Evolutionary conservation across 1,284 basidiomycete species (phyloP), one percentile per base, ranked within the genome.

Genomic region (Pholiota adiposa): DNA sequence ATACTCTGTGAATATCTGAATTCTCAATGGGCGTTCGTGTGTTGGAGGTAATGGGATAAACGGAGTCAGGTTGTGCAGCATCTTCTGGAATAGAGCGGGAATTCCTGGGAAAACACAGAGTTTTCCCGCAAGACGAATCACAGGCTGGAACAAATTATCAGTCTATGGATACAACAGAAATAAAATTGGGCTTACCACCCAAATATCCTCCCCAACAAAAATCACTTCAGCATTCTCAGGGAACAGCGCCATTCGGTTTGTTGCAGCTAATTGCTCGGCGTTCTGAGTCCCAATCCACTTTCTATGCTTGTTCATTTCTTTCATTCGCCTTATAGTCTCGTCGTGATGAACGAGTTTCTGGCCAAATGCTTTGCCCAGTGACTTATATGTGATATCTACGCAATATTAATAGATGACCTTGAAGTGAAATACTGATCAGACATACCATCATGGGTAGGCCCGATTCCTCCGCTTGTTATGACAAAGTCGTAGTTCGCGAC

Each of bases 51-150:
- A 81, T 0, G 92, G 87, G 1, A 96, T 77, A 71, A 89, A 93
- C 0, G 87, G 84, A 29, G 83, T 85, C 27, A 96, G 75, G 16
- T 82, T 85, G 54, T 88, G 81, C 31, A 96, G 77, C 79, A 96
- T 88, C 70, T 86, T 86, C 68, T 93, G 87, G 76, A 96, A 97
- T 19, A 97, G 80, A 0, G 82, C 78, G 0, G 95, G 95, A 54
- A 97, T 94, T n/a, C 94, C 95, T 0, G 95, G 95, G 73, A 97
- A 89, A 21, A 97, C 79, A 74, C 92, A 96, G 2, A 97, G 79
- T 77, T 92, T 96, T 16, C 91, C 91, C 63, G 83, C 84, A 8
- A 97, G 79, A 19, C 94, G 82, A 0, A 95, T 86, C 1, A 96
- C 92, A 19, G 94, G 94, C 90, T 92, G 46, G 27, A 40, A 52